These are phyloP conservation scores for Colletotrichum cordylinicola DNA, from an alignment of 2,329 filamentous ascomycete species.

Conservation along the genomic window DNA sequence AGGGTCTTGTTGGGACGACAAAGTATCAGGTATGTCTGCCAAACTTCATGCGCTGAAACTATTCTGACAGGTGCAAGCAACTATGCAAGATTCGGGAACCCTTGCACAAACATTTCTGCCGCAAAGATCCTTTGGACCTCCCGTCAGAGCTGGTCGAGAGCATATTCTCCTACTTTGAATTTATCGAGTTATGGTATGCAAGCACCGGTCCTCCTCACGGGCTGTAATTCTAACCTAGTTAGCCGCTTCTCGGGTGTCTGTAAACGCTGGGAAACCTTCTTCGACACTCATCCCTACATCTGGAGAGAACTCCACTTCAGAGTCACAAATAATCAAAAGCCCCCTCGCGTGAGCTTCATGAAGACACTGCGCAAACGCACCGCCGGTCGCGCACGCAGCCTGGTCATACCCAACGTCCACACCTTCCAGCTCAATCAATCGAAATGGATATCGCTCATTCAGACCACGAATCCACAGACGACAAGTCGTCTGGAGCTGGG, in stretches of 20 bases:
- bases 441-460: slow-evolving; percentile 18
- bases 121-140: slow-evolving; percentile 39
- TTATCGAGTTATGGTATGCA: slow-evolving; percentile 25
- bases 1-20: slow-evolving; percentile 30
- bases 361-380: slow-evolving; percentile 14
- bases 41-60: neutral
- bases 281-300: slow-evolving; percentile 18
- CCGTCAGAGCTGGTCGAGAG: slow-evolving; percentile 41
- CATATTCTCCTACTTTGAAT: slow-evolving; percentile 39
- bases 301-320: slow-evolving; percentile 20
- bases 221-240: neutral
- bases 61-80: slow-evolving; percentile 29
- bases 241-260: slow-evolving; percentile 18
- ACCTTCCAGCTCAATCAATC: slow-evolving; percentile 18
- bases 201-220: neutral
- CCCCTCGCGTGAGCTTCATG: slow-evolving; percentile 7
- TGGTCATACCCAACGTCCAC: slow-evolving; percentile 13
- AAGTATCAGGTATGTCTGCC: slow-evolving; percentile 37
- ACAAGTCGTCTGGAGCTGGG: slow-evolving; percentile 17
- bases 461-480: slow-evolving; percentile 18
- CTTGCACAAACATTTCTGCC: slow-evolving; percentile 37
- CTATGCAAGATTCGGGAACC: slow-evolving; percentile 38
- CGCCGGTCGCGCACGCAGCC: slow-evolving; percentile 9
- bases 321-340: neutral
- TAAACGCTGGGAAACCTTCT: slow-evolving; percentile 20